A percentile compares a stretch with the other conserved stretches of the same genome.
Evolutionary conservation across 306 rosid genomes (phyloP).

Genomic region (Citrullus colocynthis): DNA sequence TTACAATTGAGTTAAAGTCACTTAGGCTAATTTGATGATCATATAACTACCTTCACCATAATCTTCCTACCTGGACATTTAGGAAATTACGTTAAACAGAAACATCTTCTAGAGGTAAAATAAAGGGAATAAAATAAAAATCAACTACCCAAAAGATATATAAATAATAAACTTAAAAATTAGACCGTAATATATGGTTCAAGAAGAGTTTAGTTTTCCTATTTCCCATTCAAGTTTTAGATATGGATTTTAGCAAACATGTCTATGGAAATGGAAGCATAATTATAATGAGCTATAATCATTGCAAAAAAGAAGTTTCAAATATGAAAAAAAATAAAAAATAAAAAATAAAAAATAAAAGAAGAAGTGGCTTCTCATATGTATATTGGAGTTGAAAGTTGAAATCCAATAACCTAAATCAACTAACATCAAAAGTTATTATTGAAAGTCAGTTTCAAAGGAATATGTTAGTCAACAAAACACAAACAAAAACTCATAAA

Average conservation of each 20-base stretch:
- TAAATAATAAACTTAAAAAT: too few species aligned
- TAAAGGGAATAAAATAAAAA: too few species aligned
- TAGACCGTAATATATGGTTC: background rate
- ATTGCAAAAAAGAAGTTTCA: background rate
- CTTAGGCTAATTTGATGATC: too few species aligned
- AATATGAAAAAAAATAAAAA: background rate
- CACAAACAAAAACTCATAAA: background rate
- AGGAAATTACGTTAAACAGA: too few species aligned
- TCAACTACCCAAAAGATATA: too few species aligned
- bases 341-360: too few species aligned
- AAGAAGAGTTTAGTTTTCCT: background rate
- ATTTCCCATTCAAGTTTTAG: too few species aligned
- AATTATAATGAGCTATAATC: background rate
- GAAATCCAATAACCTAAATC: background rate
- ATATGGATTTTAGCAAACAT: background rate
- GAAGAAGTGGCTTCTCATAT: background rate
- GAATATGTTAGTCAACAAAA: background rate
- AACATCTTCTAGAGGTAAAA: too few species aligned
- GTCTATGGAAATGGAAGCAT: background rate
- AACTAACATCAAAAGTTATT: background rate
- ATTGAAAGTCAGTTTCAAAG: constrained; percentile 2
- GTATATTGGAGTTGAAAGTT: background rate
- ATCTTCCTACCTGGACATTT: too few species aligned
- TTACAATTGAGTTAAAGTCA: too few species aligned
- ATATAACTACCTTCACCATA: too few species aligned